Conservation (phyloP, 495 filamentous ascomycete genomes). For the Penicillium verhagenii region DNA sequence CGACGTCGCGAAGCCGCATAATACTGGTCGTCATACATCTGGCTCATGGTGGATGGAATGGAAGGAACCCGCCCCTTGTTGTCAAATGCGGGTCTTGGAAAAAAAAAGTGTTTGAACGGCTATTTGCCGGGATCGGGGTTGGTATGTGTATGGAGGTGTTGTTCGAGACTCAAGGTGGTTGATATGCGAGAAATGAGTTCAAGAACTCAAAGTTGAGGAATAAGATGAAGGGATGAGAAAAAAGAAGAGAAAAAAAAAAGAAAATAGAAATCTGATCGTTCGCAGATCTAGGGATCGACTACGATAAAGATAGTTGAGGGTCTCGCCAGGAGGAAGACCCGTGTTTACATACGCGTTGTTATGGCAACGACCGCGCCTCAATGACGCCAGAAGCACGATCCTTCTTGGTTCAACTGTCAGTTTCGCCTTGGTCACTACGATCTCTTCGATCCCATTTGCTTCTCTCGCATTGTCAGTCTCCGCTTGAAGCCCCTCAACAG, state of each 20-base stretch:
- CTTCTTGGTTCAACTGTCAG: slow-evolving; percentile 12
- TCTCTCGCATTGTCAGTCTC: slow-evolving; percentile 13
- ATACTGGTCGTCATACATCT: slow-evolving; percentile 50
- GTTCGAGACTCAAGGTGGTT: too few species aligned
- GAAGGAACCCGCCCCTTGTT: slow-evolving; percentile 12
- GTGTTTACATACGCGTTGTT: slow-evolving; percentile 46
- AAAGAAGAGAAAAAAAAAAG: slow-evolving; percentile 9
- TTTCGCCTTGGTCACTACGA: slow-evolving; percentile 17
- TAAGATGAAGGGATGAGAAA: slow-evolving; percentile 9
- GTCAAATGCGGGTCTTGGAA: slow-evolving; percentile 14
- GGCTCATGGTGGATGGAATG: slow-evolving; percentile 36
- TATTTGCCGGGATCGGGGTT: slow-evolving; percentile 10
- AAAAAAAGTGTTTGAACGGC: slow-evolving; percentile 5
- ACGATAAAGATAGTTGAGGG: slow-evolving; percentile 18
- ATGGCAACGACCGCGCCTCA: slow-evolving; percentile 39
- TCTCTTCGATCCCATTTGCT: slow-evolving; percentile 19
- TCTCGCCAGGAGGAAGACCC: slow-evolving; percentile 23
- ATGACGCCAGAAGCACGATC: slow-evolving; percentile 35
- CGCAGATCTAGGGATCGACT: slow-evolving; percentile 25
- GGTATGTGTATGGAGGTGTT: background rate
- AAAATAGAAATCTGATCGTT: slow-evolving; percentile 12
- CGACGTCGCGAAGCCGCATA: slow-evolving; percentile 51
- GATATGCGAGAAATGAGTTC: too few species aligned
- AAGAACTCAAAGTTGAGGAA: slow-evolving; percentile 8
- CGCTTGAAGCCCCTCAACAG: slow-evolving; percentile 15